phyloP scores from a whole-genome alignment of 2,329 filamentous ascomycete species.

The Corinectria fuckeliana region DNA sequence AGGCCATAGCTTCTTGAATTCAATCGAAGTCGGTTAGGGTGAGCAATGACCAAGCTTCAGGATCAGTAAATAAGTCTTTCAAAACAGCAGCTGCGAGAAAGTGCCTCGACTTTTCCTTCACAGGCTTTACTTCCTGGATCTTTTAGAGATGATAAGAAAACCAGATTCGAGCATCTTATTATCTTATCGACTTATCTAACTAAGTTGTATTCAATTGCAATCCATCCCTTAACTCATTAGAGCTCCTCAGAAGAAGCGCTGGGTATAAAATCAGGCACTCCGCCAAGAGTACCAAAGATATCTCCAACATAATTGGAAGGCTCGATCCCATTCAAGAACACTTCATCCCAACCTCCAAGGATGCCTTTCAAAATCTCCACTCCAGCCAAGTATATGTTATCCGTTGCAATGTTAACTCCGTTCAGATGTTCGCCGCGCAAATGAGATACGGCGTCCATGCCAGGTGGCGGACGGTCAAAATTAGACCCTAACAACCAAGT shows the following conservation, averaged over 20 bases:
- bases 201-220: background rate
- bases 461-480: conserved; percentile 26
- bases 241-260: background rate
- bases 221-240: background rate
- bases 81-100: too few species aligned
- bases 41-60: too few species aligned
- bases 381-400: conserved; percentile 20
- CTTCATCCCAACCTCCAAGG: conserved; percentile 10
- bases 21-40: too few species aligned
- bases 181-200: too few species aligned
- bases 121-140: too few species aligned
- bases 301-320: conserved; percentile 24
- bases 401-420: conserved; percentile 12
- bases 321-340: conserved; percentile 11
- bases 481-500: conserved; percentile 13
- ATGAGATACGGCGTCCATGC: conserved; percentile 6
- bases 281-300: conserved; percentile 23
- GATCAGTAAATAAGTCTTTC: too few species aligned
- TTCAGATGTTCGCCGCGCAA: conserved; percentile 15
- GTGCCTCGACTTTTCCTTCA: too few species aligned
- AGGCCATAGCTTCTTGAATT: too few species aligned
- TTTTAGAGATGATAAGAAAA: too few species aligned
- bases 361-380: conserved; percentile 22
- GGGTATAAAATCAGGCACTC: conserved; percentile 19
- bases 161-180: too few species aligned